Conservation (phyloP, 768 basidiomycete genomes). For the Mycena latifolia region DNA sequence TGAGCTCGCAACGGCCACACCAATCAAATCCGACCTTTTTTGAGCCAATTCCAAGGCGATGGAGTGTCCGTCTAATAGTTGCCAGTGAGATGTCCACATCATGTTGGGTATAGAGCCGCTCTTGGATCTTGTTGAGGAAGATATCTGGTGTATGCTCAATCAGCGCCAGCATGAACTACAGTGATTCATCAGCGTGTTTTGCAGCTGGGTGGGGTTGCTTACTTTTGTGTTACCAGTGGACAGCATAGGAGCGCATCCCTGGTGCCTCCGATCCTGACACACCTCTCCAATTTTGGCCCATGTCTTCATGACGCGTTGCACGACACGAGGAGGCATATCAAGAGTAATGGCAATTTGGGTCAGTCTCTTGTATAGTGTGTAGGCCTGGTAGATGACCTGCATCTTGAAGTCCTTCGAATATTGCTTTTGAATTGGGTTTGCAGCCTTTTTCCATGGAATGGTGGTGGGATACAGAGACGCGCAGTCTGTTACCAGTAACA, state of each 20-base stretch:
- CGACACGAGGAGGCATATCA: slow-evolving; percentile 27
- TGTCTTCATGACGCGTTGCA: slow-evolving; percentile 21
- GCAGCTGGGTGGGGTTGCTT: background rate
- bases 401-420: slow-evolving; percentile 31
- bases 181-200: too few relatives aligned
- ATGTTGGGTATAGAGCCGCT: slow-evolving; percentile 6
- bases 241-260: slow-evolving; percentile 13
- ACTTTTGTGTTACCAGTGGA: slow-evolving; percentile 5
- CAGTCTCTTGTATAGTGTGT: slow-evolving; percentile 7
- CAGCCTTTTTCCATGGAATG: slow-evolving; percentile 4
- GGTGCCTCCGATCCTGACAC: slow-evolving; percentile 7
- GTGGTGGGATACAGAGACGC: background rate
- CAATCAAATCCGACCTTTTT: background rate
- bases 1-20: too few relatives aligned
- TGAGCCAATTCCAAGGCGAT: slow-evolving; percentile 3
- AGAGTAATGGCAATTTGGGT: slow-evolving; percentile 24
- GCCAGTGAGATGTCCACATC: slow-evolving; percentile 2
- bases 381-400: slow-evolving; percentile 25
- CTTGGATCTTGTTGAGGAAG: slow-evolving; percentile 13
- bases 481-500: background rate
- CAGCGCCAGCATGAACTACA: slow-evolving; percentile 33
- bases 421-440: slow-evolving; percentile 28
- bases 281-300: slow-evolving; percentile 29
- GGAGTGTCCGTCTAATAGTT: background rate
- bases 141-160: slow-evolving; percentile 36